phyloP scores from a whole-genome alignment of 331 rosid species.

The Prunus yedoensis region DNA sequence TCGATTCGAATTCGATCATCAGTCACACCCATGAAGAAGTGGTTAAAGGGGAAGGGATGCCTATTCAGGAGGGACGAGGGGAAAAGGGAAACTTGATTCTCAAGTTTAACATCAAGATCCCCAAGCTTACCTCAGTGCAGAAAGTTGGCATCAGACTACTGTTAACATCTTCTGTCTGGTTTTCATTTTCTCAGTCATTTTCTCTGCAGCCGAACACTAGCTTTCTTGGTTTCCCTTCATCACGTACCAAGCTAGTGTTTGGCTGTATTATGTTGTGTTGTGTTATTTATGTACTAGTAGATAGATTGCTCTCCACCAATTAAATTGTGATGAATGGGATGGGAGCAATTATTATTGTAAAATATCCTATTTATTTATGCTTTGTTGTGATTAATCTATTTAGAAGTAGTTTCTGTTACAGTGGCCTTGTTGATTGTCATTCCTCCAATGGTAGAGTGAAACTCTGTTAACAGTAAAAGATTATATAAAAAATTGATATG shows the following conservation, averaged over 20 bases:
- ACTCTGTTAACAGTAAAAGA: too few relatives aligned
- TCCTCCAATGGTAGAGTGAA: too few relatives aligned
- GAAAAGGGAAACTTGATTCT: constrained; percentile 69
- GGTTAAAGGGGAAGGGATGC: constrained; percentile 86
- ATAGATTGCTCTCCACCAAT: background rate
- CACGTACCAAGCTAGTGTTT: constrained; percentile 4
- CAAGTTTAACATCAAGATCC: constrained; percentile 82
- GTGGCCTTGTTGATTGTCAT: too few relatives aligned
- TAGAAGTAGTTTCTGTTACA: too few relatives aligned
- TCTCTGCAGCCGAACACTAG: too few relatives aligned
- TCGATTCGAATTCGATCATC: constrained; percentile 52
- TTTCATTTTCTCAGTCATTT: too few relatives aligned
- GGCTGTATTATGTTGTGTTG: constrained; percentile 10
- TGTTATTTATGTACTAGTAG: background rate
- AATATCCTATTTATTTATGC: too few relatives aligned
- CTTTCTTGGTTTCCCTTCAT: too few relatives aligned
- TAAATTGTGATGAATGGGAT: background rate
- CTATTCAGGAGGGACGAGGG: constrained; percentile 72
- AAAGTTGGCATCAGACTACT: constrained; percentile 67
- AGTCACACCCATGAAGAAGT: constrained; percentile 71
- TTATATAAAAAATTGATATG: too few relatives aligned
- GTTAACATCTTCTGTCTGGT: constrained; percentile 32
- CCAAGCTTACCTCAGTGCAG: constrained; percentile 83
- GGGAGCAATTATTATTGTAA: background rate
- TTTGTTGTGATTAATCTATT: too few relatives aligned